These are phyloP conservation scores for Chaetomium cochliodes DNA, from an alignment of 495 filamentous ascomycete species.

Conservation along the genomic window DNA sequence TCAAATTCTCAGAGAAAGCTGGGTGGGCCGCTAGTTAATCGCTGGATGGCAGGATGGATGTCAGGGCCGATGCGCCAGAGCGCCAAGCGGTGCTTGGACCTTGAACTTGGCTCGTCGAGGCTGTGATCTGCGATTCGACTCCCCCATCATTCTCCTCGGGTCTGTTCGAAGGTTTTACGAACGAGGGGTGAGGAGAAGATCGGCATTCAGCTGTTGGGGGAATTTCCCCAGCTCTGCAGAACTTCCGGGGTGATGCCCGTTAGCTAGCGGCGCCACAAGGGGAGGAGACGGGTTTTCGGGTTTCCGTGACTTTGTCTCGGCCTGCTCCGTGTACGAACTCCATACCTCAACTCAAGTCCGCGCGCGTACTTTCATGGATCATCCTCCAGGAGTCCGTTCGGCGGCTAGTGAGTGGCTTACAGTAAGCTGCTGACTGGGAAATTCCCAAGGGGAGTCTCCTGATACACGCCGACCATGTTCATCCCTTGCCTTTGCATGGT, in stretches of 20 bases:
- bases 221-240: neutral
- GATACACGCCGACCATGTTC: constrained; percentile 7
- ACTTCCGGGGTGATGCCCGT: neutral
- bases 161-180: neutral
- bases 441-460: neutral
- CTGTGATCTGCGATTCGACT: constrained; percentile 6
- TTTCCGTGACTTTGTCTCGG: neutral
- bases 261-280: neutral
- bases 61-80: constrained; percentile 28
- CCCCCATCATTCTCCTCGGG: constrained; percentile 9
- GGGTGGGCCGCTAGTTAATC: constrained; percentile 1
- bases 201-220: constrained; percentile 3
- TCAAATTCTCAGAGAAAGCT: constrained; percentile 6
- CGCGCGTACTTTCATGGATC: neutral
- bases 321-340: no score
- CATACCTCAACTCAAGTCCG: neutral
- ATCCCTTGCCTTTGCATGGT: constrained; percentile 20
- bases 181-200: constrained; percentile 4
- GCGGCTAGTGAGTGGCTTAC: neutral
- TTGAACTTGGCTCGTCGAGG: constrained; percentile 9
- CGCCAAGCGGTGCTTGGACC: constrained; percentile 17
- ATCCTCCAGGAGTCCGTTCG: neutral
- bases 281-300: neutral
- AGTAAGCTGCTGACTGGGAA: neutral
- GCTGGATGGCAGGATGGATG: constrained; percentile 19